Evolutionary conservation across 108 stramenopile species (phyloP).

Genomic region (Conticribra weissflogii): DNA sequence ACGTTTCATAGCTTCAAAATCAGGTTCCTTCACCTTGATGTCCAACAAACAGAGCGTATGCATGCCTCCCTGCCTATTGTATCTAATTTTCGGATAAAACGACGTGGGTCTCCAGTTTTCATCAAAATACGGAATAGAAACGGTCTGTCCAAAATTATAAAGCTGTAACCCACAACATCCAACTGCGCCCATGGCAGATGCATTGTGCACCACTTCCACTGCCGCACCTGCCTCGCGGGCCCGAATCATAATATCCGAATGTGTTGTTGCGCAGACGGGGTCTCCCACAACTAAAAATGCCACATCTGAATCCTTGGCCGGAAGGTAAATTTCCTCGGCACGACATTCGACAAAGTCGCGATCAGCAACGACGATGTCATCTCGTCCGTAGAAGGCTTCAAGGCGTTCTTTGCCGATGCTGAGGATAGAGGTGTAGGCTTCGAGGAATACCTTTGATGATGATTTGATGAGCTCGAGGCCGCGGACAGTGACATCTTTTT

Average conservation of each 20-base stretch:
- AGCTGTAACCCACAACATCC: slow-evolving; percentile 97
- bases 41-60: slow-evolving; percentile 98
- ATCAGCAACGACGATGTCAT: slow-evolving; percentile 88
- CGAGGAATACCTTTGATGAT: slow-evolving; percentile 88
- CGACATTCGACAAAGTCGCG: slow-evolving; percentile 93
- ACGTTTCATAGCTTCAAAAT: slow-evolving; percentile 94
- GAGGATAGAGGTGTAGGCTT: slow-evolving; percentile 97
- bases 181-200: slow-evolving; percentile 98
- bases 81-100: slow-evolving; percentile 95
- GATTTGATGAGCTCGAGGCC: slow-evolving; percentile 94
- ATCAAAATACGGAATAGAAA: slow-evolving; percentile 97
- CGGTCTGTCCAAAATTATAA: slow-evolving; percentile 98
- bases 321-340: slow-evolving; percentile 92
- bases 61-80: slow-evolving; percentile 96
- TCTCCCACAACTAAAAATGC: slow-evolving; percentile 98
- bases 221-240: slow-evolving; percentile 73
- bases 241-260: slow-evolving; percentile 94
- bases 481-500: slow-evolving; percentile 98
- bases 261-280: slow-evolving; percentile 97
- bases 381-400: slow-evolving; percentile 92
- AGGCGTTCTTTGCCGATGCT: slow-evolving; percentile 82
- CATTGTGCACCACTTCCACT: slow-evolving; percentile 98
- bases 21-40: slow-evolving; percentile 98
- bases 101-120: slow-evolving; percentile 94
- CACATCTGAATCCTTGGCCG: slow-evolving; percentile 79